Percentiles rank a stretch among this genome's conserved stretches.
phyloP scores from a whole-genome alignment of 2,329 filamentous ascomycete genomes.

The Macrophomina pseudophaseolina region DNA sequence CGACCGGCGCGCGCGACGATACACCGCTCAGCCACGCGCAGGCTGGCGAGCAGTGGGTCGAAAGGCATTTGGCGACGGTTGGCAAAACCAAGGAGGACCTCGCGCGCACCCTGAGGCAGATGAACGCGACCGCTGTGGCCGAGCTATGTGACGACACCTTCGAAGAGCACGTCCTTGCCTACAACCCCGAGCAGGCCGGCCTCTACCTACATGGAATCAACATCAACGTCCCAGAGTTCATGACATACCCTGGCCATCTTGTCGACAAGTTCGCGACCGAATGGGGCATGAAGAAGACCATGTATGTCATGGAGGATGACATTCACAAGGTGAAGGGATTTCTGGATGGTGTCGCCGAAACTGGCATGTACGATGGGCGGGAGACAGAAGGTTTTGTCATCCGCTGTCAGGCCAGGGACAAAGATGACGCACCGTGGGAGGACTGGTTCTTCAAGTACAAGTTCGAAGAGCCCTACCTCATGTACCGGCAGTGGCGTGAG shows the following conservation, averaged over 20 bases:
- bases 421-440: slow-evolving; percentile 62
- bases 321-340: slow-evolving; percentile 77
- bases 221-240: slow-evolving; percentile 89
- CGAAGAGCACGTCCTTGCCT: slow-evolving; percentile 95
- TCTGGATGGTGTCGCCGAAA: slow-evolving; percentile 82
- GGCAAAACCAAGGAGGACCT: slow-evolving; percentile 82
- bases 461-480: slow-evolving; percentile 97
- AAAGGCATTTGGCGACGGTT: slow-evolving; percentile 75
- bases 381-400: slow-evolving; percentile 98
- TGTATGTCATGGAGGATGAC: slow-evolving; percentile 77
- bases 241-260: slow-evolving; percentile 79
- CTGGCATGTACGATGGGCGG: slow-evolving; percentile 85
- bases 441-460: slow-evolving; percentile 99
- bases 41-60: slow-evolving; percentile 81
- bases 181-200: slow-evolving; percentile 79
- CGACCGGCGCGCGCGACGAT: slow-evolving; percentile 80
- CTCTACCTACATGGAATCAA: slow-evolving; percentile 97
- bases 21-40: slow-evolving; percentile 77
- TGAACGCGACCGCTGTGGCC: slow-evolving; percentile 93
- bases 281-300: slow-evolving; percentile 93
- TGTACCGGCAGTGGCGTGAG: slow-evolving; percentile 99
- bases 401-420: slow-evolving; percentile 74
- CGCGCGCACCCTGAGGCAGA: slow-evolving; percentile 72
- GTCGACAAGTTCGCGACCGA: slow-evolving; percentile 88
- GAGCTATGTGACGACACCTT: slow-evolving; percentile 96